Evolutionary conservation across 305 asterid genomes (phyloP), one percentile per base, ranked within the genome.

Genomic region (Andrographis paniculata): DNA sequence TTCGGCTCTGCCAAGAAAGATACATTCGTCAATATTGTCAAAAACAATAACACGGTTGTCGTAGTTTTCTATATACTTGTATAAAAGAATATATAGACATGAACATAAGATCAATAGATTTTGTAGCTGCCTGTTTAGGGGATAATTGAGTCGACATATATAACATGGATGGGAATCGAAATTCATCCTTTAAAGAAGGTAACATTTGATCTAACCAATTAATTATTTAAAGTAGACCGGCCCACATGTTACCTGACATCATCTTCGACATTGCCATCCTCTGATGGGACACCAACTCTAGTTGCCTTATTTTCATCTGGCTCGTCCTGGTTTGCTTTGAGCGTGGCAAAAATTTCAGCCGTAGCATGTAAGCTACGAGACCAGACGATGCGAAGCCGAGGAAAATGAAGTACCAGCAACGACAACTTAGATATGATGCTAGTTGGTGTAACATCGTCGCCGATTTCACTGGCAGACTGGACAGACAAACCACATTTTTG

Each of bases 301-400:
- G 61, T 78, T 17, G 99, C 96, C 79, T 78, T 91, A 54, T 67
- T 80, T 68, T 86, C 96, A 53, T 91, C 96, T 1, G 99, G 99
- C 66, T 91, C 99, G 71, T 91, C 99, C 74, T 91, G 99, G 69
- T 91, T 91, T 47, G 93, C 82, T 70, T 91, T 91, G n/a, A 86
- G 85, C 14, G 74, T 69, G 28, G 95, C 47, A 27, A 91, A 91
- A 23, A 80, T 80, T 68, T 91, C 95, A 19, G 96, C 95, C 22
- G 99, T 78, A 35, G 95, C 93, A 55, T 86, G 87, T 79, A 91
- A 62, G 61, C 99, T 83, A 23, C 96, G 96, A 15, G 99, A 91
- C 99, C 99, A 91, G 37, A 91, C 82, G 60, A 91, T 67, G 35
- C 96, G 82, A 48, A 86, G 87, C 17, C 99, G 99, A 57, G 99